Conservation (phyloP, 495 filamentous ascomycete genomes). For the Daldinia vernicosa region DNA sequence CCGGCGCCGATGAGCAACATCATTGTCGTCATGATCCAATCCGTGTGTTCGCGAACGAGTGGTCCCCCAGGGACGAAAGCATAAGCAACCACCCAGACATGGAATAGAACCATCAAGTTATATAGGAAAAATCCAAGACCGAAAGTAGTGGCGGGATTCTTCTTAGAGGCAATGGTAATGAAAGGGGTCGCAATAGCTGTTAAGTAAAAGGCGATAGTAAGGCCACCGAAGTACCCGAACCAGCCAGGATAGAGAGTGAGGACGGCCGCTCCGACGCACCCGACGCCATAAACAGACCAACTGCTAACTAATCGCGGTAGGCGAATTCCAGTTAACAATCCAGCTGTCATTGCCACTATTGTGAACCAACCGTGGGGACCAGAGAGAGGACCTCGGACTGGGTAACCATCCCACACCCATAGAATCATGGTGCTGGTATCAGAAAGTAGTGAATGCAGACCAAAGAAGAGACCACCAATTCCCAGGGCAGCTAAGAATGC, state of each 20-base stretch:
- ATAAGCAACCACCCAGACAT: slow-evolving; percentile 98
- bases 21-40: slow-evolving; percentile 88
- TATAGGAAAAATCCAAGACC: slow-evolving; percentile 89
- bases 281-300: slow-evolving; percentile 84
- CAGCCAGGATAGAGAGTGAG: slow-evolving; percentile 83
- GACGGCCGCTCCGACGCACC: slow-evolving; percentile 79
- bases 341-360: slow-evolving; percentile 84
- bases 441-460: slow-evolving; percentile 90
- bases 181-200: slow-evolving; percentile 83
- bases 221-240: slow-evolving; percentile 88
- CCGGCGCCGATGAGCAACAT: slow-evolving; percentile 89
- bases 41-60: slow-evolving; percentile 90
- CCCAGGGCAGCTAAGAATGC: slow-evolving; percentile 76
- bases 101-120: slow-evolving; percentile 89
- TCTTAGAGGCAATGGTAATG: slow-evolving; percentile 75
- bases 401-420: slow-evolving; percentile 99
- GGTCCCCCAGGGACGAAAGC: slow-evolving; percentile 99
- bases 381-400: slow-evolving; percentile 86
- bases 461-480: slow-evolving; percentile 85
- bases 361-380: slow-evolving; percentile 88
- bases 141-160: slow-evolving; percentile 79
- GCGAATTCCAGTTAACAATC: slow-evolving; percentile 80
- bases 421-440: slow-evolving; percentile 99
- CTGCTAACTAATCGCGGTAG: slow-evolving; percentile 72
- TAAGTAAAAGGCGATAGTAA: slow-evolving; percentile 78